Conservation (phyloP, 2,329 filamentous ascomycete genomes). For the Ciborinia camelliae region DNA sequence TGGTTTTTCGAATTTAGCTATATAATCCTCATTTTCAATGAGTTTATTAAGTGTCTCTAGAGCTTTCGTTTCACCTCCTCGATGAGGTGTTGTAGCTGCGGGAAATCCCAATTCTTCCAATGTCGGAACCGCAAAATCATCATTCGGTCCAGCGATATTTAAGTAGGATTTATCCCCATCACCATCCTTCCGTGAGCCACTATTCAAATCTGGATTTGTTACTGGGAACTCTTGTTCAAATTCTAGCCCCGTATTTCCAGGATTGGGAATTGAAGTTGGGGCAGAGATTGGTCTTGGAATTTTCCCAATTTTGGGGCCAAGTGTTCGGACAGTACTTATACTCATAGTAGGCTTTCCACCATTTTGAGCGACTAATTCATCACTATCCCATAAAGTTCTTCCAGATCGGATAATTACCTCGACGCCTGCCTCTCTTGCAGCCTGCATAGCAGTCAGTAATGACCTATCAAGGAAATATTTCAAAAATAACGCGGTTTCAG, state of each 20-base stretch:
- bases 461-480: too few species aligned
- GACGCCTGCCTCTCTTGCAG: conserved; percentile 64
- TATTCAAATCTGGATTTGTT: conserved; percentile 57
- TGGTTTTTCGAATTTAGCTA: conserved; percentile 72
- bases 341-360: conserved; percentile 71
- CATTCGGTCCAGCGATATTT: conserved; percentile 61
- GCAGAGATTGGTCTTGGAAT: conserved; percentile 59
- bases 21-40: conserved; percentile 61
- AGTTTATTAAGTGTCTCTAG: conserved; percentile 56
- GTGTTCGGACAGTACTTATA: conserved; percentile 62
- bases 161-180: conserved; percentile 54
- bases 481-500: too few species aligned
- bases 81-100: conserved; percentile 64
- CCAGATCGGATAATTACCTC: conserved; percentile 62
- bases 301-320: conserved; percentile 59
- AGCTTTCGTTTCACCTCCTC: conserved; percentile 67
- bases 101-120: conserved; percentile 68
- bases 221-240: conserved; percentile 55
- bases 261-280: conserved; percentile 59
- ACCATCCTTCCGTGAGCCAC: conserved; percentile 46
- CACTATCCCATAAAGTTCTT: conserved; percentile 70
- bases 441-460: too few species aligned
- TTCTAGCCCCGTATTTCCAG: conserved; percentile 57
- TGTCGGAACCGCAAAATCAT: conserved; percentile 68
- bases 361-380: conserved; percentile 63